Evolutionary conservation across 257 asterid species (phyloP), one percentile per base, ranked within the genome.

Genomic region (Phtheirospermum japonicum): DNA sequence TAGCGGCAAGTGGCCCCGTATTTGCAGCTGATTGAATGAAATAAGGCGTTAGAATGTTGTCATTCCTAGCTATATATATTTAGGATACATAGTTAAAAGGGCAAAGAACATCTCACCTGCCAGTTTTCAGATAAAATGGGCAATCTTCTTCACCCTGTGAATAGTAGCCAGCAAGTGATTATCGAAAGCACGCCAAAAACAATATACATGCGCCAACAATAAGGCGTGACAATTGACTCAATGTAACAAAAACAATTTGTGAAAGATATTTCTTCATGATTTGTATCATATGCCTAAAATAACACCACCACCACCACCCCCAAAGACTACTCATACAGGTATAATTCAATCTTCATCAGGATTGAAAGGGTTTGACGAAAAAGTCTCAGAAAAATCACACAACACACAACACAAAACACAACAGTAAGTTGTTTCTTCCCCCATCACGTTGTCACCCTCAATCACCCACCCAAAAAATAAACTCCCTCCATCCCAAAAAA

Each of bases 121-220:
- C 97, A 64, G 99, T 92, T 83, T 89, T 89, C 17, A 92, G 73
- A 82, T 86, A 92, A 80, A 92, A 92, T 12, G 97, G 99, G 71
- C 99, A 92, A 76, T 92, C 96, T 61, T 82, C 95, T 82, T 87
- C 99, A 53, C 93, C 97, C 99, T 92, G 91, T 69, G 66, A 77
- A 63, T 51, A 55, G 69, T 16, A 71, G 48, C 51, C 64, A 48
- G 68, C 17, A 46, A 34, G 73, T 49, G 33, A 68, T n/a, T 7
- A 46, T 61, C 36, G 52, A 58, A n/a, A 56, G 39, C 20, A 59
- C 11, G 58, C 50, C 45, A 23, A 61, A 50, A 37, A 54, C 36
- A 30, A 60, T 52, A 58, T 52, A 19, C 17, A 18, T 23, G 5
- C 11, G 54, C 20, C 66, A 36, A 45, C 32, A 63, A 40, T 36